A percentile compares a stretch with the other conserved stretches of the same genome.
phyloP scores from a whole-genome alignment of 1,139 yeast genomes.

The Zygotorulaspora mrakii region DNA sequence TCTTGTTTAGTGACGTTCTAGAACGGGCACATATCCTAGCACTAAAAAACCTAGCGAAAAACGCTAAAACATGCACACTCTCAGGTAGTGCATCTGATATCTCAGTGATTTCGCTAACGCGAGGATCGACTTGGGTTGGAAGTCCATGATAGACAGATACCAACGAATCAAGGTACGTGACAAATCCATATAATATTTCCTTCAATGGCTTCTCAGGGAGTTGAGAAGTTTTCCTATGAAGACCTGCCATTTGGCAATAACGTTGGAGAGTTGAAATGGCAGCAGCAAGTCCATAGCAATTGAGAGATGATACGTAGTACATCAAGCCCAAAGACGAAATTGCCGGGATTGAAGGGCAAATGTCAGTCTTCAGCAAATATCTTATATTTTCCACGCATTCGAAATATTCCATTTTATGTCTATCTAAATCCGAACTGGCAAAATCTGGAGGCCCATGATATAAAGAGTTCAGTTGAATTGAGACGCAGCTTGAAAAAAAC shows the following conservation, averaged over 20 bases:
- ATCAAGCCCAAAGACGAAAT: background rate
- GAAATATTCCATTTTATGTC: background rate
- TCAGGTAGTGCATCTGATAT: too few relatives aligned
- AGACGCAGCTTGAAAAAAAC: background rate
- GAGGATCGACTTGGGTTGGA: background rate
- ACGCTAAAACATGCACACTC: background rate
- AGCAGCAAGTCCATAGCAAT: constrained; percentile 2
- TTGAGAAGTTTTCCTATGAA: background rate
- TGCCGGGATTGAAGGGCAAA: constrained; percentile 1
- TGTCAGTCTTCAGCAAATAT: background rate
- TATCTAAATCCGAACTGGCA: background rate
- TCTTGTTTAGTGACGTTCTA: background rate
- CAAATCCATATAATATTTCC: constrained; percentile 1
- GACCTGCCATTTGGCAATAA: constrained; percentile 1
- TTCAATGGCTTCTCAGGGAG: background rate
- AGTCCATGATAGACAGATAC: constrained; percentile 1
- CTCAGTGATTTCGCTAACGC: background rate
- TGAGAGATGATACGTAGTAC: background rate
- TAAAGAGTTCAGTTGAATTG: constrained; percentile 1
- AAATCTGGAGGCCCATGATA: background rate
- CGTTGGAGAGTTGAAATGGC: background rate
- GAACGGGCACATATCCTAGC: background rate
- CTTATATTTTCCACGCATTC: background rate
- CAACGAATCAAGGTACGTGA: background rate
- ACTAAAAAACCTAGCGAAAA: background rate